Base-by-base conservation (phyloP, 2,329 filamentous ascomycete genomes). In the Epichloe typhina region DNA sequence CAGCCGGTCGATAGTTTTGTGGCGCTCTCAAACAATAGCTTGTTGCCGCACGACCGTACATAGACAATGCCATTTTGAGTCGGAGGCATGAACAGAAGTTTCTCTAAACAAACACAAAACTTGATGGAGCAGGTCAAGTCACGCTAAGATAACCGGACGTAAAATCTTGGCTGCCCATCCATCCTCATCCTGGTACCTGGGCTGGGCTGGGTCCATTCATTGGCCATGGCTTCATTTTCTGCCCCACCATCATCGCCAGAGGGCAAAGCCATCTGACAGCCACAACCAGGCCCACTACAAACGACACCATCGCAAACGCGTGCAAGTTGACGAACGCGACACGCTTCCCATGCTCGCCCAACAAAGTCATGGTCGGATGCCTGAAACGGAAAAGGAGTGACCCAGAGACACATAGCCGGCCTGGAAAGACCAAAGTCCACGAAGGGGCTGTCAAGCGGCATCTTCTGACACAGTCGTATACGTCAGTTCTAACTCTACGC, bases 401-500 rank as follows among this genome's bases (percentile, higher is more conserved):
- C 6, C 9, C 52, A 35, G 59, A 63, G 58, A 55, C 5, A 11
- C 4, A 9, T 21, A 23, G 11, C 5, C 6, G 11, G 7, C 6
- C 33, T 37, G 36, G 8, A 33, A 21, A 31, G 38, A 41, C 26
- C 11, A 38, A 17, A 7, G 15, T n/a, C 13, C n/a, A 38, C 17
- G 50, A 57, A 19, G 54, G 58, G 43, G 55, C 60, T 15, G 58
- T 66, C 46, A 68, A 58, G 58, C 82, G 88, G 61, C 78, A 80
- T 50, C 75, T 93, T 36, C 72, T 95, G 51, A 73, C 73, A 44
- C 75, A 77, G 54, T 86, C 83, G 67, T 95, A 89, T 66, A 67
- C 74, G 7, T 67, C 74, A 45, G 75, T 89, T 12, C 65, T 79
- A 50, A 82, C 82, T 0, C 70, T 95, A 52, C 81, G 88, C 58